Base-by-base conservation (phyloP, 2,329 filamentous ascomycete species). In the Hypoxylon sp. region DNA sequence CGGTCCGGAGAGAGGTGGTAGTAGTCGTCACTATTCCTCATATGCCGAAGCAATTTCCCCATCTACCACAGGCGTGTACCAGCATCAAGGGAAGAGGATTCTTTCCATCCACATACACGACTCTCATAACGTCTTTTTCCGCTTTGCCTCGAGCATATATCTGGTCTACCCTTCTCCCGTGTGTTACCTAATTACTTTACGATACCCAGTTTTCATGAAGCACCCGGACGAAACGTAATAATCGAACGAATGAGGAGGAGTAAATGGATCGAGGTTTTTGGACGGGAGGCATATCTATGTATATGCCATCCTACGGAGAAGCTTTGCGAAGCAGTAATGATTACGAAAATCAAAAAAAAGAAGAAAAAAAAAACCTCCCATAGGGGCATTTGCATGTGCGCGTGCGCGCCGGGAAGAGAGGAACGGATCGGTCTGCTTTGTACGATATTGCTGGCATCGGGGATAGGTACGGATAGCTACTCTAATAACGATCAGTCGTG, bases 361-460 rank as follows among this genome's bases (percentile, higher is more conserved):
- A 26, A 6, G 24, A 26, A 6, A 32, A 32, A 32, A 9, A 11
- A 11, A 32, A 12, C n/a, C n/a, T n/a, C n/a, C n/a, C n/a, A n/a
- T n/a, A n/a, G n/a, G n/a, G 32, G 32, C 5, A 56, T 48, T 40
- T 18, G 44, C n/a, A n/a, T n/a, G n/a, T n/a, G n/a, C n/a, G 42
- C 20, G 54, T 22, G 16, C 33, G 45, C 20, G n/a, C n/a, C n/a
- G n/a, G 32, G 32, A 30, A n/a, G 8, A n/a, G 55, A 24, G 28
- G 14, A 46, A 40, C 30, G n/a, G 26, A 49, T 33, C 26, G 22
- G 9, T 30, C 30, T 22, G 18, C 26, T 18, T 18, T 42, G 50
- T 48, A 60, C 33, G 26, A 18, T 61, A 54, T 44, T 49, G 42
- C 26, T 6, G 32, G 57, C 2, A 8, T 60, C 4, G 12, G 8